Evolutionary conservation across 2,329 filamentous ascomycete genomes (phyloP), one percentile per base, ranked within the genome.

Genomic region (Colletotrichum tropicicola): DNA sequence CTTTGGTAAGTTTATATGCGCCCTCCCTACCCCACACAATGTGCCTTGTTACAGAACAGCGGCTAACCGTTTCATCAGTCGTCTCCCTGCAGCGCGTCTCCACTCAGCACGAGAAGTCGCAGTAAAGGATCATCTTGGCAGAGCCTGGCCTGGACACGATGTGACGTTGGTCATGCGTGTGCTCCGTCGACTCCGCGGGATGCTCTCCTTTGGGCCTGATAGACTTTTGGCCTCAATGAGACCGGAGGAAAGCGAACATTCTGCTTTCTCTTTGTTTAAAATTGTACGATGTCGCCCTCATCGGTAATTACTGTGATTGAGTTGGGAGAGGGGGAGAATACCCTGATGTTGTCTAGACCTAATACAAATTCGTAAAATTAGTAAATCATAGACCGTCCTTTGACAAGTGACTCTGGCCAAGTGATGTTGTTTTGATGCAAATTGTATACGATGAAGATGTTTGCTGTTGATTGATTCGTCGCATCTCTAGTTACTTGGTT

Each of bases 61-160:
- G 55, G 71, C 87, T 91, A 87, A 91, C 77, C 1, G 6, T 72
- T 76, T 65, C 68, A 73, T 93, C 37, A 65, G 92, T 96, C 78
- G 92, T 97, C 75, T 94, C 92, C 66, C 86, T 97, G 78, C 92
- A 97, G 84, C 92, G 93, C 80, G 92, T 96, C 70, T 95, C 93
- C 59, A 96, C 92, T 67, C 92, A 96, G 82, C 93, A 97, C 85
- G 93, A 97, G 85, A 95, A 94, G 87, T 92, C 89, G 71, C 84
- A 89, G 80, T 94, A 91, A 78, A 64, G 25, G 45, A 25, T 32
- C 43, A 19, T 30, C 35, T 47, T 35, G 21, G 43, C 21, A 54
- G 56, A 49, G 58, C 51, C 62, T 28, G 55, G 56, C 19, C 28
- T 41, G 49, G 27, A 13, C 48, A 27, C 39, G 47, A 39, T 49